Percentiles rank a stretch among this genome's conserved stretches.
Conservation (phyloP, 345 rosid genomes). For the Ceriops zippeliana region DNA sequence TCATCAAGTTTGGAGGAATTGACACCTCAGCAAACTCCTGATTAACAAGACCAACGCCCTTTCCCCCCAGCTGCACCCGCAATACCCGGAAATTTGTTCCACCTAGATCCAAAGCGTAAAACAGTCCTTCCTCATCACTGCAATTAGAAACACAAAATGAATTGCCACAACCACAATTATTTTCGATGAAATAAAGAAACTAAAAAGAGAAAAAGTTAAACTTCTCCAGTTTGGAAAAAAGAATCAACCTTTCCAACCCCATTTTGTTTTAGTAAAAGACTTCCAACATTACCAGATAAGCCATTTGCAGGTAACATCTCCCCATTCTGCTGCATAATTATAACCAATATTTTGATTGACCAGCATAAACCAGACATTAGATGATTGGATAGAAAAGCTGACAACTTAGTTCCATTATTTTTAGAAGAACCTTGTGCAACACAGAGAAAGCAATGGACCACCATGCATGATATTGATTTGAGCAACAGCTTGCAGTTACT, state of each 20-base stretch:
- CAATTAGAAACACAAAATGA: slow-evolving; percentile 5
- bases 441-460: background rate
- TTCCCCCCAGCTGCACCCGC: slow-evolving; percentile 83
- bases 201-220: background rate
- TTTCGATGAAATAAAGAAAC: background rate
- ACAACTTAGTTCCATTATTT: background rate
- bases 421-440: background rate
- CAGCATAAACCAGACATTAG: too few species aligned
- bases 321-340: background rate
- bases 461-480: too few species aligned
- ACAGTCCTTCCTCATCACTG: slow-evolving; percentile 80
- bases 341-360: too few species aligned
- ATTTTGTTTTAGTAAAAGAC: too few species aligned
- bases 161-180: background rate
- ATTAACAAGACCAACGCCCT: slow-evolving; percentile 47
- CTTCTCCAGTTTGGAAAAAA: too few species aligned
- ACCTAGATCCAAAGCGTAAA: slow-evolving; percentile 94
- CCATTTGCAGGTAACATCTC: background rate
- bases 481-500: too few species aligned
- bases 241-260: too few species aligned
- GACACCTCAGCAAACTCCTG: slow-evolving; percentile 77
- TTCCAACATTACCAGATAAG: background rate
- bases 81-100: slow-evolving; percentile 96
- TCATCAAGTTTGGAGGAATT: slow-evolving; percentile 86
- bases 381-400: slow-evolving; percentile 1